A percentile compares a stretch with the other conserved stretches of the same genome.
Evolutionary conservation across 805 yeast genomes (phyloP).

Genomic region (Isabelozyma gotoi): DNA sequence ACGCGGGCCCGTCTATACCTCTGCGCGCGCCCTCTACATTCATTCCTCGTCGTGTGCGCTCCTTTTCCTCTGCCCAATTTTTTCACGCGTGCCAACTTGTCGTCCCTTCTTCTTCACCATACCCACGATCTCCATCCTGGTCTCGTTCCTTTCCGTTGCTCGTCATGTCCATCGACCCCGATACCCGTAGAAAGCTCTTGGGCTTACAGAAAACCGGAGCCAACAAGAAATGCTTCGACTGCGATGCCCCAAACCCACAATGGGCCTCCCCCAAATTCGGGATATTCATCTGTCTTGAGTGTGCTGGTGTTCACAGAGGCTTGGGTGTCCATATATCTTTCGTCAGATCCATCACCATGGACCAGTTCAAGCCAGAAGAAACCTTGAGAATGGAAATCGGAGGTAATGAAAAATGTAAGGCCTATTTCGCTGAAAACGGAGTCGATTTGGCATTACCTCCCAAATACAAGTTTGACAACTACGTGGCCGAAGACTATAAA

Average conservation of each 20-base stretch:
- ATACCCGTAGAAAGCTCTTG: slow-evolving; percentile 73
- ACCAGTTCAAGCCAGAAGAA: slow-evolving; percentile 94
- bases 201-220: slow-evolving; percentile 78
- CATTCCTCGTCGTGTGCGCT: too few species aligned
- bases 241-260: slow-evolving; percentile 94
- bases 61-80: too few species aligned
- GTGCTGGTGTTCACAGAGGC: slow-evolving; percentile 96
- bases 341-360: slow-evolving; percentile 97
- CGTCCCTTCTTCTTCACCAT: not conserved
- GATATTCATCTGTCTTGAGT: slow-evolving; percentile 92
- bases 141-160: not conserved
- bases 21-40: too few species aligned
- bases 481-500: slow-evolving; percentile 93
- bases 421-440: slow-evolving; percentile 71
- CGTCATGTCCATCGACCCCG: slow-evolving; percentile 83
- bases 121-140: too few species aligned
- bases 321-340: slow-evolving; percentile 96
- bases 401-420: slow-evolving; percentile 76
- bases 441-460: slow-evolving; percentile 64
- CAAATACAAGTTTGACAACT: slow-evolving; percentile 77
- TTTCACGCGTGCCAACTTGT: too few species aligned
- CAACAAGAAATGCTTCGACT: slow-evolving; percentile 83
- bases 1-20: too few species aligned
- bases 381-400: slow-evolving; percentile 89
- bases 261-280: slow-evolving; percentile 99